phyloP scores from a whole-genome alignment of 768 basidiomycete species.

The Candolleomyces aberdarensis region DNA sequence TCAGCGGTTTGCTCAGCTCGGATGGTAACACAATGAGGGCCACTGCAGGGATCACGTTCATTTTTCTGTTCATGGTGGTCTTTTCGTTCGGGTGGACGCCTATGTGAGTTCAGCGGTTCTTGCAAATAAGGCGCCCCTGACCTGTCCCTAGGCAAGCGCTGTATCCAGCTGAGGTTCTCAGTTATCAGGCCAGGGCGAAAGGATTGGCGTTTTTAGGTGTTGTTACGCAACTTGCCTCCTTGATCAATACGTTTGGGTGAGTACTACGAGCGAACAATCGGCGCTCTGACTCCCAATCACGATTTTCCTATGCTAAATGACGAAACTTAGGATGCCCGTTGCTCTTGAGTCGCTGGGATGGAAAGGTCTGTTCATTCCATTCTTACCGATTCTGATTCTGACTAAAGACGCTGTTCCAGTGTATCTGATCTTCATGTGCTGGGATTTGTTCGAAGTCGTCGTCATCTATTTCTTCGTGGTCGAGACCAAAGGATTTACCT shows the following conservation, averaged over 20 bases:
- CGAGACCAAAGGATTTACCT: conserved; percentile 48
- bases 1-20: conserved; percentile 42
- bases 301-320: no score
- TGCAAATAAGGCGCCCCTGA: neutral
- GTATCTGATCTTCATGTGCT: conserved; percentile 47
- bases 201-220: conserved; percentile 50
- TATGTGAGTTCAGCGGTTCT: conserved; percentile 30
- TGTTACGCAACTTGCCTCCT: conserved; percentile 36
- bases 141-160: conserved; percentile 41
- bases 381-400: neutral
- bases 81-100: conserved; percentile 58
- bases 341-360: conserved; percentile 42
- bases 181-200: conserved; percentile 49
- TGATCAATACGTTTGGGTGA: conserved; percentile 51
- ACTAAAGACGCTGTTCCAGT: conserved; percentile 25
- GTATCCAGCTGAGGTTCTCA: conserved; percentile 51
- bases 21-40: conserved; percentile 32
- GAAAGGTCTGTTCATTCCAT: conserved; percentile 35
- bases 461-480: conserved; percentile 48
- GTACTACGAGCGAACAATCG: conserved; percentile 8
- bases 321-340: conserved; percentile 36
- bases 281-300: no score
- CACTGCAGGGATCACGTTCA: conserved; percentile 52
- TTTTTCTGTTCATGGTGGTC: conserved; percentile 48
- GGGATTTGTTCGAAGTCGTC: conserved; percentile 46